Evolutionary conservation across 78 protist genomes (phyloP).

Genomic region (Bodo saltans): DNA sequence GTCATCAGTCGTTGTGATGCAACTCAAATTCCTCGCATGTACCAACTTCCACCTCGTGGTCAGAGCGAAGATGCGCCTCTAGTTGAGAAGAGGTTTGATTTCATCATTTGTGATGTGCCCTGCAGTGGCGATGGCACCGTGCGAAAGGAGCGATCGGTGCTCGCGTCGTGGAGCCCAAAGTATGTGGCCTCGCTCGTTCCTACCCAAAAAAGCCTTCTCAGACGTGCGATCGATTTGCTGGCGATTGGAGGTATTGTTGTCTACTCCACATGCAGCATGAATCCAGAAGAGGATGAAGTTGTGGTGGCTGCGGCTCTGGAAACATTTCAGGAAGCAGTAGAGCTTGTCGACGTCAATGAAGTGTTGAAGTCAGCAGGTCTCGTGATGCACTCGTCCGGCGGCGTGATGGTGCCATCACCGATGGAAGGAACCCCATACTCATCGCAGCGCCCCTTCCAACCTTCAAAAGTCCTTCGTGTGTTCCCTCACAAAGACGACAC

Average conservation of each 20-base stretch:
- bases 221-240: conserved; percentile 65
- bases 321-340: conserved; percentile 42
- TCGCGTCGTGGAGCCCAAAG: conserved; percentile 70
- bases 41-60: background rate
- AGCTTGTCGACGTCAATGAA: conserved; percentile 62
- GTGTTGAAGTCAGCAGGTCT: conserved; percentile 51
- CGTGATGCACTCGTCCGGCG: conserved; percentile 45
- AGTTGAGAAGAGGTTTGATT: conserved; percentile 51
- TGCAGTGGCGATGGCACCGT: conserved; percentile 96
- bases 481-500: conserved; percentile 86
- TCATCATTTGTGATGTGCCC: conserved; percentile 93
- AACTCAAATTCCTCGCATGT: background rate
- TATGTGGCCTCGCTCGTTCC: conserved; percentile 48
- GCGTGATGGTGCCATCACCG: conserved; percentile 57
- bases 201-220: conserved; percentile 76
- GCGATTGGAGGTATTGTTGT: conserved; percentile 86
- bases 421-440: conserved; percentile 43
- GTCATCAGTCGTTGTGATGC: conserved; percentile 5
- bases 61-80: background rate
- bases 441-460: too few species aligned
- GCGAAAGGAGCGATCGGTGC: conserved; percentile 81
- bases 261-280: conserved; percentile 96
- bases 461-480: conserved; percentile 73
- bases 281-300: conserved; percentile 97
- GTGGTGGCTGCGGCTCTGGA: conserved; percentile 79